phyloP scores from a whole-genome alignment of 2,329 filamentous ascomycete species.

The Fonsecaea nubica region DNA sequence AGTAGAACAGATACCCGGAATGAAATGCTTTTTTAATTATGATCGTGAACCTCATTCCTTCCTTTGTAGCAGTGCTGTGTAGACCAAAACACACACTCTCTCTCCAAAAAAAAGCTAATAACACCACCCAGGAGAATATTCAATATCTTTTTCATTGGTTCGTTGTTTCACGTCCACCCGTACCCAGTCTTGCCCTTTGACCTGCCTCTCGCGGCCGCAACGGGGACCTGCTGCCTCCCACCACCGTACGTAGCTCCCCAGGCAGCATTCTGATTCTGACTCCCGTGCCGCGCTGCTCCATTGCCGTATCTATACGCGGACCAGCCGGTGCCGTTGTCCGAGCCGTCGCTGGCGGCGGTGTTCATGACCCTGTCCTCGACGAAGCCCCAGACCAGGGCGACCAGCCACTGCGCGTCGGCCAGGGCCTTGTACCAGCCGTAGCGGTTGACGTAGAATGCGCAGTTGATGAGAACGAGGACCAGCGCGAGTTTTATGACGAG shows the following conservation, averaged over 20 bases:
- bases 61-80: not conserved
- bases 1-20: slow-evolving; percentile 15
- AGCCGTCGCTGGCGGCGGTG: not conserved
- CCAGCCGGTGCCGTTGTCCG: slow-evolving; percentile 21
- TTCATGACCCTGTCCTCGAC: slow-evolving; percentile 28
- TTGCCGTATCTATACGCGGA: slow-evolving; percentile 8
- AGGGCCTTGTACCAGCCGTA: slow-evolving; percentile 35
- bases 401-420: slow-evolving; percentile 33
- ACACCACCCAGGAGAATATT: not conserved
- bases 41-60: not conserved
- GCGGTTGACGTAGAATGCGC: slow-evolving; percentile 36
- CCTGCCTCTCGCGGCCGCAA: slow-evolving; percentile 15
- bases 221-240: slow-evolving; percentile 31
- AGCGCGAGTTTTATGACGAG: slow-evolving; percentile 37
- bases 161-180: slow-evolving; percentile 27
- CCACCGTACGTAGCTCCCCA: slow-evolving; percentile 23
- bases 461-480: slow-evolving; percentile 29
- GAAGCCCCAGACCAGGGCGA: slow-evolving; percentile 33
- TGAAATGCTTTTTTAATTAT: not conserved
- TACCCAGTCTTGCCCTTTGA: slow-evolving; percentile 20
- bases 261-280: not conserved
- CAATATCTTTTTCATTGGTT: too few relatives aligned
- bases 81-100: not conserved
- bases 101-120: not conserved
- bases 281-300: slow-evolving; percentile 2